Conservation (phyloP, 169 alveolate genomes). For the Hepatocystis sp. region DNA sequence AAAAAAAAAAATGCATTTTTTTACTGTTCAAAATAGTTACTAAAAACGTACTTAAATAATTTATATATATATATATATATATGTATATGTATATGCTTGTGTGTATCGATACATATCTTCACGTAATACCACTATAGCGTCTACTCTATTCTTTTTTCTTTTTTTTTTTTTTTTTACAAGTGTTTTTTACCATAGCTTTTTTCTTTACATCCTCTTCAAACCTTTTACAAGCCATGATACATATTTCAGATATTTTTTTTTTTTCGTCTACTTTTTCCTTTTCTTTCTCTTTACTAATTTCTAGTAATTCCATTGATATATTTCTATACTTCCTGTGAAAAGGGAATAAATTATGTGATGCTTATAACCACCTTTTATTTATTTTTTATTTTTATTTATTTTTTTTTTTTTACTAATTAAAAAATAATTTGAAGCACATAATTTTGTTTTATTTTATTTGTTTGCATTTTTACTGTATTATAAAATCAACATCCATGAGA, state of each 20-base stretch:
- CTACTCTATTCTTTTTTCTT: too few species aligned
- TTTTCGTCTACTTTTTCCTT: conserved; percentile 29
- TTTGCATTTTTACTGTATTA: conserved; percentile 41
- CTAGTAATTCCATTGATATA: conserved; percentile 39
- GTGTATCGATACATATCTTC: not conserved
- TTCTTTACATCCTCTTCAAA: conserved; percentile 60
- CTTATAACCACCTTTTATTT: too few species aligned
- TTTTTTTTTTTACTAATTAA: not conserved
- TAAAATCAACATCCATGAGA: conserved; percentile 62
- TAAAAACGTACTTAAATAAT: too few species aligned
- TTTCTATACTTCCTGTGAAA: conserved; percentile 45
- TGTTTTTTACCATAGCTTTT: too few species aligned
- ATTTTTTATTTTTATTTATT: conserved; percentile 13
- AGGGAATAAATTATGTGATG: not conserved
- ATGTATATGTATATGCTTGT: not conserved
- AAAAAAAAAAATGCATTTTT: not conserved
- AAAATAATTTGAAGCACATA: not conserved
- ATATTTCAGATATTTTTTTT: conserved; percentile 51
- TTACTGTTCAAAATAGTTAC: too few species aligned
- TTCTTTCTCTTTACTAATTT: conserved; percentile 56
- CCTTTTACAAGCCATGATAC: conserved; percentile 38
- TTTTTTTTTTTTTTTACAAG: too few species aligned
- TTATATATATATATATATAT: conserved; percentile 1
- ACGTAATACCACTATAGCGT: too few species aligned
- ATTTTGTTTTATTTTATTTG: not conserved